Evolutionary conservation across 2,329 filamentous ascomycete species (phyloP), one percentile per base, ranked within the genome.

Genomic region (Pyricularia grisea): DNA sequence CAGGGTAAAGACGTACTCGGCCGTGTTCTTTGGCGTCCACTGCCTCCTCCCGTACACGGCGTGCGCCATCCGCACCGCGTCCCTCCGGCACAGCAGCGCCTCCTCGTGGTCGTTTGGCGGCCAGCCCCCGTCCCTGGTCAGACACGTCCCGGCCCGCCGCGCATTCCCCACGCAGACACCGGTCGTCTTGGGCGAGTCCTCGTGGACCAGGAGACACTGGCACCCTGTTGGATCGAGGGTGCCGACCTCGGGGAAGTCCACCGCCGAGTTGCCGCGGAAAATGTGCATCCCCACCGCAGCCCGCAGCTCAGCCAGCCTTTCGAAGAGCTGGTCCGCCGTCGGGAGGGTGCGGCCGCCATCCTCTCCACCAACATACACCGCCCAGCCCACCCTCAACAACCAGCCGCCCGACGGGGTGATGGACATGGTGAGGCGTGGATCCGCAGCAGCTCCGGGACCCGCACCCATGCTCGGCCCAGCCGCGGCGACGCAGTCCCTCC

Each of bases 141-240:
- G 60, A 20, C 60, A 63, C 12, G 25, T 27, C 11, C 25, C 60
- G 23, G 25, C 60, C 9, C 28, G 60, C 25, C 25, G 25, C 7
- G 60, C 73, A 60, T 71, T 27, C 69, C 71, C 68, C 72, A 81
- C 72, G 74, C 81, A 33, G 79, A 77, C 71, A 73, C 78, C 64
- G 76, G 74, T 50, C 69, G 68, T n/a, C 78, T 27, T 20, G 11
- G 12, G 14, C 25, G 7, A 23, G 25, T 28, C 60, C 14, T 63
- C 60, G 27, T 11, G 23, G 27, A 63, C 60, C 60, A 63, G 60
- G 4, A 25, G 17, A 25, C 60, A 63, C 11, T 17, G 10, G 60
- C 60, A 63, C 25, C 60, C 60, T 11, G 25, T 5, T 11, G 60
- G 60, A 5, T 27, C 60, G 25, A 63, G 14, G 12, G 60, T 20